A percentile compares a stretch with the other conserved stretches of the same genome.
Conservation (phyloP, 2,329 filamentous ascomycete species). For the Celoporthe dispersa region DNA sequence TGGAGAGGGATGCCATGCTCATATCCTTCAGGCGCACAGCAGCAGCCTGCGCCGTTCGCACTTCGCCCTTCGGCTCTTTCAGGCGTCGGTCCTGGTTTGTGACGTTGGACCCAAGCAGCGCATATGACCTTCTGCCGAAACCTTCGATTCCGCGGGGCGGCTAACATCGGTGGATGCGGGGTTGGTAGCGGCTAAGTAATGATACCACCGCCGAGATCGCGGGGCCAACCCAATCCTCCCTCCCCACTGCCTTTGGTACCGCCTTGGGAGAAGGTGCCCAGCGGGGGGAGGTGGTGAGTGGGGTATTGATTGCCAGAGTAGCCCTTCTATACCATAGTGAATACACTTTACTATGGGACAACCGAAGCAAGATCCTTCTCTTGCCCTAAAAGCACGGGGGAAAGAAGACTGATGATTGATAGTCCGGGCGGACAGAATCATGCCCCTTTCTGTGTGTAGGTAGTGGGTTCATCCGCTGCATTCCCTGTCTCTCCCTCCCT, state of each 20-base stretch:
- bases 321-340: too few relatives aligned
- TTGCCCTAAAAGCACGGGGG: background rate
- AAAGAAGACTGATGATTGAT: background rate
- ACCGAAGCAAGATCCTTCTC: too few relatives aligned
- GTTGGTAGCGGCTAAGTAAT: conserved; percentile 15
- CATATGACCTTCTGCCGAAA: background rate
- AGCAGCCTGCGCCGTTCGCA: background rate
- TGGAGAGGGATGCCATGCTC: conserved; percentile 18
- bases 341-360: background rate
- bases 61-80: background rate
- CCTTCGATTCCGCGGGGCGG: conserved; percentile 24
- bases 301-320: too few relatives aligned
- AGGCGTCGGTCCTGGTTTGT: background rate
- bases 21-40: background rate
- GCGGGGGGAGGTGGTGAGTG: background rate
- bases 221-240: conserved; percentile 23
- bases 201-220: conserved; percentile 9
- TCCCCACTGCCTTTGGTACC: conserved; percentile 12
- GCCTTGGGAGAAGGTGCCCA: background rate
- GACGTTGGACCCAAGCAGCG: conserved; percentile 15
- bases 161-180: conserved; percentile 30
- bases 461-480: background rate
- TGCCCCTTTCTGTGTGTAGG: background rate
- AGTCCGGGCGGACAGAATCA: too few relatives aligned
- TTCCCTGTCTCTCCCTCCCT: background rate